Conservation (phyloP, 2,329 filamentous ascomycete genomes). For the Gnomoniopsis smithogilvyi region DNA sequence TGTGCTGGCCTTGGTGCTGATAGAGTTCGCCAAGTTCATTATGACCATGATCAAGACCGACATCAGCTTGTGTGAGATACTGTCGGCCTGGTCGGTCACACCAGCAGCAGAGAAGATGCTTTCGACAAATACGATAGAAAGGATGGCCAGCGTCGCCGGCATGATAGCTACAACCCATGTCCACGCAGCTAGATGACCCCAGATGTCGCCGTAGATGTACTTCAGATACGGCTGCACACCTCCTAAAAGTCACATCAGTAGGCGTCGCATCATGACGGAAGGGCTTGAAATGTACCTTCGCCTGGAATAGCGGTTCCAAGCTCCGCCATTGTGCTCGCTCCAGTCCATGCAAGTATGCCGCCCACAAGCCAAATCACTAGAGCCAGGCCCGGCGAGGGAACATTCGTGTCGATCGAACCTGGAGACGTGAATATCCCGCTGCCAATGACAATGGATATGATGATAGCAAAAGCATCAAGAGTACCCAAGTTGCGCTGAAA, state of each 20-base stretch:
- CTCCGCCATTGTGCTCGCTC: constrained; percentile 60
- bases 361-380: constrained; percentile 60
- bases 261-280: not conserved
- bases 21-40: constrained; percentile 50
- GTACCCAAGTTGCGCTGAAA: constrained; percentile 45
- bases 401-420: constrained; percentile 59
- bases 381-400: constrained; percentile 57
- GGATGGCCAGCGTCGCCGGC: constrained; percentile 61
- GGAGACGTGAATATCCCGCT: constrained; percentile 65
- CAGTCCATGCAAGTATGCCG: constrained; percentile 61
- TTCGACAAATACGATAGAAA: constrained; percentile 62
- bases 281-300: constrained; percentile 39
- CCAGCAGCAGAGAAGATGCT: constrained; percentile 53
- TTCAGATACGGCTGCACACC: constrained; percentile 62
- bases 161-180: constrained; percentile 64
- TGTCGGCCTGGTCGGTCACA: constrained; percentile 39
- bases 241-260: constrained; percentile 29
- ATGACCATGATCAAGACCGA: constrained; percentile 44
- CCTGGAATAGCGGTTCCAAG: constrained; percentile 61
- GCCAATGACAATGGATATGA: constrained; percentile 62
- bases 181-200: constrained; percentile 63
- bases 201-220: constrained; percentile 58
- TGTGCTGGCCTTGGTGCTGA: constrained; percentile 54
- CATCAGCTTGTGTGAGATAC: constrained; percentile 47
- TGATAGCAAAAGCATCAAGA: constrained; percentile 53